phyloP scores from a whole-genome alignment of 1,139 yeast genomes.

The Candida albicans region DNA sequence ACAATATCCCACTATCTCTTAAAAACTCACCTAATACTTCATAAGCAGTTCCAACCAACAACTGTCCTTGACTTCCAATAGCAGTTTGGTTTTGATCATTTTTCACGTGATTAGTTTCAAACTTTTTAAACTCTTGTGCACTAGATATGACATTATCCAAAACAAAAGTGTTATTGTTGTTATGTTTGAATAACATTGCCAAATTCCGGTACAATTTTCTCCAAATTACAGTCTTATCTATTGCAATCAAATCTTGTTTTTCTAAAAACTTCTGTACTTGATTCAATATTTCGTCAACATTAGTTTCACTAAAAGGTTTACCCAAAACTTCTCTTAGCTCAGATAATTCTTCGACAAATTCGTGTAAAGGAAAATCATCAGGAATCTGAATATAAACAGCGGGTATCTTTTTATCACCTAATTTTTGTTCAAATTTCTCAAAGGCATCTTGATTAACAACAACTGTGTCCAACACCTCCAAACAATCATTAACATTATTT shows the following conservation, averaged over 20 bases:
- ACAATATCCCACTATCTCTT: conserved; percentile 13
- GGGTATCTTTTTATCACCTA: background rate
- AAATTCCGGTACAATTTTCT: conserved; percentile 34
- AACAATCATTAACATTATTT: conserved; percentile 23
- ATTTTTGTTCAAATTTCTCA: conserved; percentile 14
- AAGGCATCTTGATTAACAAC: conserved; percentile 27
- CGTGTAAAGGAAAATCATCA: conserved; percentile 36
- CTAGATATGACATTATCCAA: conserved; percentile 38
- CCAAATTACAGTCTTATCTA: conserved; percentile 23
- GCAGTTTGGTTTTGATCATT: background rate
- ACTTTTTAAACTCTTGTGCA: conserved; percentile 27
- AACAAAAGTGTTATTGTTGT: conserved; percentile 31
- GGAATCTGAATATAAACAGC: conserved; percentile 38
- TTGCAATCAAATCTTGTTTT: conserved; percentile 14
- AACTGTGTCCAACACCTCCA: conserved; percentile 35
- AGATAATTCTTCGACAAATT: conserved; percentile 33
- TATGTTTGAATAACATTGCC: conserved; percentile 31
- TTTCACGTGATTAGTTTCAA: conserved; percentile 19
- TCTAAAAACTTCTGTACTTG: conserved; percentile 11
- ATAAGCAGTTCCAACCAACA: conserved; percentile 5
- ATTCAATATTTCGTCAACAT: conserved; percentile 12
- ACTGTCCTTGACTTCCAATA: conserved; percentile 2
- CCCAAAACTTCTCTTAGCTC: conserved; percentile 21
- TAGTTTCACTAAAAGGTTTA: conserved; percentile 17
- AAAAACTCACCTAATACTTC: conserved; percentile 15